Evolutionary conservation across 345 rosid species (phyloP), one percentile per base, ranked within the genome.

Genomic region (Populus nigra): DNA sequence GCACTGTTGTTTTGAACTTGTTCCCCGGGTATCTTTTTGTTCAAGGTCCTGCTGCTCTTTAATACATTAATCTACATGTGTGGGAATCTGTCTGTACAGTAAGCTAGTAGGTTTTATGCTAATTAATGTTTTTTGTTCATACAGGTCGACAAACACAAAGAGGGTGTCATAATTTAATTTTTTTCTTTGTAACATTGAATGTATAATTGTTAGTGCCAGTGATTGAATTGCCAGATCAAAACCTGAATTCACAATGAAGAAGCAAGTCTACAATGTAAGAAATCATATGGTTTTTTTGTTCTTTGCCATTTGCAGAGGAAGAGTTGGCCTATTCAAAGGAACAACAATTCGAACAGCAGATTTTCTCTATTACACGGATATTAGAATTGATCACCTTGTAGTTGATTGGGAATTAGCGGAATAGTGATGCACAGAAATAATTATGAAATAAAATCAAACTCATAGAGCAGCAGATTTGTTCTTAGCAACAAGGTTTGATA

Each of bases 41-140:
- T 8, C 4, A 17, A 69, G 59, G 23, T 65, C 73, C 59, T 73
- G 76, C 49, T 8, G 20, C 68, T 70, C 57, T 8, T 68, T 53
- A 78, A 39, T 8, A 80, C 50, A 38, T 61, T 35, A 57, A 71
- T 62, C 75, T 78, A 43, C 49, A 68, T 77, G 66, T 20, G 59
- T 25, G 10, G 25, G 43, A 8, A 62, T 61, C 61, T 33, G 71
- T 66, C 59, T 61, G 83, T 67, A 75, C 67, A 70, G 67, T 80
- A 25, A 61, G 18, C n/a, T 43, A 65, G 22, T 33, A 10, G 50
- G 55, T 79, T 74, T n/a, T 65, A 27, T 63, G 59, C 38, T 63
- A 15, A 57, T 43, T 25, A 13, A 7, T 5, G 41, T 35, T 23
- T 49, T 39, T 9, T 74, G 49, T 62, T 59, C 7, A 35, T 67